Evolutionary conservation across 352 stramenopile genomes (phyloP).

Genomic region (Phytophthora boehmeriae): DNA sequence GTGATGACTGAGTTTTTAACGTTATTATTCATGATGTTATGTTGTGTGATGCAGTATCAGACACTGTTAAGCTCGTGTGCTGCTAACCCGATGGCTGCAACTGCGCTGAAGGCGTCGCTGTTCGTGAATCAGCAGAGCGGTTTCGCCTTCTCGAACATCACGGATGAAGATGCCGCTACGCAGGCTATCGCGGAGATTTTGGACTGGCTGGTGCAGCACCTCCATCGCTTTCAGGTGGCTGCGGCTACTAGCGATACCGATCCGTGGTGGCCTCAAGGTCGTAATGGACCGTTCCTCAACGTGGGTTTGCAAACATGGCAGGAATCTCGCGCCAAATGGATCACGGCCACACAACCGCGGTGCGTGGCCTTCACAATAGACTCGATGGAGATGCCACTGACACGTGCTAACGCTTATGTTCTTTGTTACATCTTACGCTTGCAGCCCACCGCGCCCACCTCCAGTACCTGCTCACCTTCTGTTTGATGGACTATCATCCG

Average conservation of each 20-base stretch:
- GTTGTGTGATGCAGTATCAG: slow-evolving; percentile 46
- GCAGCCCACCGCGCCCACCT: slow-evolving; percentile 67
- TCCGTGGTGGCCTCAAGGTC: slow-evolving; percentile 87
- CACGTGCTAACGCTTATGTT: slow-evolving; percentile 10
- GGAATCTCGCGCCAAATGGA: slow-evolving; percentile 67
- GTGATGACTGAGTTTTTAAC: background rate
- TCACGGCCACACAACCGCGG: slow-evolving; percentile 73
- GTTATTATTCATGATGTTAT: background rate
- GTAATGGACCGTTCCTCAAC: slow-evolving; percentile 89
- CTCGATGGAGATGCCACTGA: background rate
- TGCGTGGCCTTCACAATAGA: slow-evolving; percentile 24
- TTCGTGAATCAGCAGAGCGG: slow-evolving; percentile 78
- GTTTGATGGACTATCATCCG: slow-evolving; percentile 84
- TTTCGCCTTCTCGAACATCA: slow-evolving; percentile 91
- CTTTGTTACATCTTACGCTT: slow-evolving; percentile 9
- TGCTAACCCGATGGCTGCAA: slow-evolving; percentile 16
- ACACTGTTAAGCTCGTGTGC: slow-evolving; percentile 48
- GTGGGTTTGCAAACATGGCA: slow-evolving; percentile 81
- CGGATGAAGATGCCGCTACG: slow-evolving; percentile 88
- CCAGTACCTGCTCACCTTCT: slow-evolving; percentile 77
- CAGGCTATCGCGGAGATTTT: slow-evolving; percentile 85
- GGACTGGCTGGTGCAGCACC: slow-evolving; percentile 83
- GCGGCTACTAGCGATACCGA: slow-evolving; percentile 80
- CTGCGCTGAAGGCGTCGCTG: slow-evolving; percentile 47
- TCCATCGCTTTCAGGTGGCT: slow-evolving; percentile 83